Conservation (phyloP, 2,329 filamentous ascomycete species). For the Pseudofabraea citricarpa region DNA sequence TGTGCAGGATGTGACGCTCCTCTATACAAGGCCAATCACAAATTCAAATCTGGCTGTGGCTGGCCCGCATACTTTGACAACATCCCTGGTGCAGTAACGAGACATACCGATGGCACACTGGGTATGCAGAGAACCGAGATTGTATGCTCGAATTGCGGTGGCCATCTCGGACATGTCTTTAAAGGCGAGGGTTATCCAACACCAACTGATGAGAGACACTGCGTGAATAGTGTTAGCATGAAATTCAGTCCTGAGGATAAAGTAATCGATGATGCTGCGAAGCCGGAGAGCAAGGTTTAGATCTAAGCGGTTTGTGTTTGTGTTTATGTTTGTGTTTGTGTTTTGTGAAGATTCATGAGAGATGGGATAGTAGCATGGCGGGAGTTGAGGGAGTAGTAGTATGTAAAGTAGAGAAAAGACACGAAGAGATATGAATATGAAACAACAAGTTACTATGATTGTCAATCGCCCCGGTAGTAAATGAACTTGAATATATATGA, state of each 20-base stretch:
- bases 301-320: too few species aligned
- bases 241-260: conserved; percentile 70
- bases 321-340: too few species aligned
- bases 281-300: conserved; percentile 34
- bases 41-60: conserved; percentile 94
- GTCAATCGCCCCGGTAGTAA: too few species aligned
- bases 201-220: conserved; percentile 93
- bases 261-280: conserved; percentile 28
- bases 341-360: too few species aligned
- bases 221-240: conserved; percentile 88
- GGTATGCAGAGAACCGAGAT: conserved; percentile 92
- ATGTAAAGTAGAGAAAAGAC: too few species aligned
- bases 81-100: conserved; percentile 81
- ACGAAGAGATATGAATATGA: too few species aligned
- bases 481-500: too few species aligned
- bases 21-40: conserved; percentile 88
- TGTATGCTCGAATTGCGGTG: conserved; percentile 89
- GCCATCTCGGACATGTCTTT: conserved; percentile 86
- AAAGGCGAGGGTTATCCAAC: conserved; percentile 81
- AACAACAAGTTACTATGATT: too few species aligned
- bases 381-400: too few species aligned
- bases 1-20: conserved; percentile 85
- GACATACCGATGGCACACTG: conserved; percentile 70
- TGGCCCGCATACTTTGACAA: conserved; percentile 99
- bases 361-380: too few species aligned